Percentiles rank a stretch among this genome's conserved stretches.
Conservation (phyloP, 108 stramenopile species). For the Cyclotella baltica region DNA sequence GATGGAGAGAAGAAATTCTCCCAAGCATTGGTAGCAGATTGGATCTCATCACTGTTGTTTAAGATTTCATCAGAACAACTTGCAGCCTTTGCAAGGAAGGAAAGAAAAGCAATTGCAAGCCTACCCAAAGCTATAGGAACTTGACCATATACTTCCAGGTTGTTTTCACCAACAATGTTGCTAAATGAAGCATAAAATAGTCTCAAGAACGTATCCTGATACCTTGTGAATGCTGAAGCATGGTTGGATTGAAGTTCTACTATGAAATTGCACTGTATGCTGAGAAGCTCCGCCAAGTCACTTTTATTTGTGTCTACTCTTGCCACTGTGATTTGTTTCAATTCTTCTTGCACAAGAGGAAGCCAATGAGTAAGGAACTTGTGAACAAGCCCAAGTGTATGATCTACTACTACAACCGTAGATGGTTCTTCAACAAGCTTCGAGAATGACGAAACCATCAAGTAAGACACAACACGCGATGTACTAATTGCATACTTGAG, state of each 20-base stretch:
- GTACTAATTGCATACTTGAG: slow-evolving; percentile 35
- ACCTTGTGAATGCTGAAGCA: slow-evolving; percentile 29
- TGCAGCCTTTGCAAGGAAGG: slow-evolving; percentile 36
- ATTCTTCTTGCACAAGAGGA: neutral
- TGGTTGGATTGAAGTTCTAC: slow-evolving; percentile 39
- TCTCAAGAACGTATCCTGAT: slow-evolving; percentile 34
- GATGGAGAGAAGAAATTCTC: slow-evolving; percentile 31
- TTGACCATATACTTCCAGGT: neutral
- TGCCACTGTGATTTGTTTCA: too few species aligned
- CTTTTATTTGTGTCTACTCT: neutral
- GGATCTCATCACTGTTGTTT: too few species aligned
- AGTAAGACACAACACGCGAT: slow-evolving; percentile 33
- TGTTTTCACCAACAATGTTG: neutral
- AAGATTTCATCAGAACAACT: neutral
- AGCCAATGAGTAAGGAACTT: slow-evolving; percentile 42
- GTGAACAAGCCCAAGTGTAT: slow-evolving; percentile 23
- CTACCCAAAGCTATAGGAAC: neutral
- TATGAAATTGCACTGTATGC: slow-evolving; percentile 35
- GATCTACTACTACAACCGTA: slow-evolving; percentile 17
- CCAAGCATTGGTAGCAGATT: slow-evolving; percentile 17
- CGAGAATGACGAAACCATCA: slow-evolving; percentile 29
- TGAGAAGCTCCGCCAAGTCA: slow-evolving; percentile 28
- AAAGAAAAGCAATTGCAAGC: slow-evolving; percentile 22
- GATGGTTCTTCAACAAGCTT: slow-evolving; percentile 29
- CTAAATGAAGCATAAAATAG: slow-evolving; percentile 39